Percentiles rank a stretch among this genome's conserved stretches.
These are phyloP conservation scores for Xylariaceae sp. DNA, from an alignment of 2,329 filamentous ascomycete species.

Conservation along the genomic window DNA sequence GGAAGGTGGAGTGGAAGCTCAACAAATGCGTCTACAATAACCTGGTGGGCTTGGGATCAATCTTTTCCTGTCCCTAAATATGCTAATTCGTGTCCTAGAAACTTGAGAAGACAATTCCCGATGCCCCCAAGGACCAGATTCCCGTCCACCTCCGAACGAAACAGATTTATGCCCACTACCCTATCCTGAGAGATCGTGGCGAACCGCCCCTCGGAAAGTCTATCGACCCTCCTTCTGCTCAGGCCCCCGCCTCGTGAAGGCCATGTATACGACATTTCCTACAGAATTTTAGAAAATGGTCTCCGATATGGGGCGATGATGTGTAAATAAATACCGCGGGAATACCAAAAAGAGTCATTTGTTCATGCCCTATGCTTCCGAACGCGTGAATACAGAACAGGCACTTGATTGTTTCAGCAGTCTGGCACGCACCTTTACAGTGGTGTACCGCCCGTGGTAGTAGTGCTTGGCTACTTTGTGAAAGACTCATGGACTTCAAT, in stretches of 20 bases:
- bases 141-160: slow-evolving; percentile 76
- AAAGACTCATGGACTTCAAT: too few species aligned
- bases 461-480: not conserved
- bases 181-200: slow-evolving; percentile 45
- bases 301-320: not conserved
- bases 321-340: slow-evolving; percentile 29
- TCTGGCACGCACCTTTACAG: too few species aligned
- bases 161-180: slow-evolving; percentile 66
- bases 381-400: not conserved
- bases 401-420: not conserved
- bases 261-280: slow-evolving; percentile 14
- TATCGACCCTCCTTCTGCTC: slow-evolving; percentile 40
- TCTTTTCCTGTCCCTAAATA: not conserved
- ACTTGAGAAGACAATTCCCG: slow-evolving; percentile 81
- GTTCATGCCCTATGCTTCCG: not conserved
- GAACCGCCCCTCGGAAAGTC: slow-evolving; percentile 41
- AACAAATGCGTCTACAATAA: slow-evolving; percentile 98
- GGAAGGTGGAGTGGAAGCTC: slow-evolving; percentile 83
- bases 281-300: slow-evolving; percentile 12
- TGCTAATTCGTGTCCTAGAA: slow-evolving; percentile 58
- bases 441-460: not conserved
- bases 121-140: slow-evolving; percentile 70
- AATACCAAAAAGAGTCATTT: slow-evolving; percentile 12
- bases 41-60: slow-evolving; percentile 63
- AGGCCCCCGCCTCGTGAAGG: slow-evolving; percentile 34